These are phyloP conservation scores for Dictyostelium firmibasis DNA, from an alignment of 78 protist species.

Conservation along the genomic window DNA sequence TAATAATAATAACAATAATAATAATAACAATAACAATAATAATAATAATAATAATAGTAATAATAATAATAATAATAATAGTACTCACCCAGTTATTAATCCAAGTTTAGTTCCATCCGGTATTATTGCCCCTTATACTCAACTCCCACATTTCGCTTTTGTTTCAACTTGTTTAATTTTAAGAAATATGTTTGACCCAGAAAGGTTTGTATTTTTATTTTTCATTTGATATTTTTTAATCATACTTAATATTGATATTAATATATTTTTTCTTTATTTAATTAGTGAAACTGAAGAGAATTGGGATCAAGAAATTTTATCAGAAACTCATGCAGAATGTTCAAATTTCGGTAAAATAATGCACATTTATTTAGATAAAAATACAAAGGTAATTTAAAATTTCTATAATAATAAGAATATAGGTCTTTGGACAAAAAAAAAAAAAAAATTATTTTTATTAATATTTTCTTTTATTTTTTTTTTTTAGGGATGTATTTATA, in stretches of 20 bases:
- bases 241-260: neutral
- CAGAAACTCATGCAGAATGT: constrained; percentile 37
- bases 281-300: constrained; percentile 46
- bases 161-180: constrained; percentile 18
- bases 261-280: neutral
- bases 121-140: neutral
- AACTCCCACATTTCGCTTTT: neutral
- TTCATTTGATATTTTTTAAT: neutral
- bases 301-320: constrained; percentile 54
- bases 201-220: neutral
- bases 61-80: neutral
- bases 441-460: neutral
- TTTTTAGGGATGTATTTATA: constrained; percentile 47
- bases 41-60: neutral
- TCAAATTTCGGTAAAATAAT: constrained; percentile 46
- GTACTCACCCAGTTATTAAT: neutral
- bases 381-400: constrained; percentile 12
- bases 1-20: neutral
- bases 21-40: neutral
- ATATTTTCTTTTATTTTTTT: neutral
- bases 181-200: constrained; percentile 76
- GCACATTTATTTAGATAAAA: constrained; percentile 63
- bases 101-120: neutral
- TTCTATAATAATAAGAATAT: neutral
- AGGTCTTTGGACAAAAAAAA: no score